Conservation (phyloP, 169 alveolate species). For the Plasmodium berghei region DNA sequence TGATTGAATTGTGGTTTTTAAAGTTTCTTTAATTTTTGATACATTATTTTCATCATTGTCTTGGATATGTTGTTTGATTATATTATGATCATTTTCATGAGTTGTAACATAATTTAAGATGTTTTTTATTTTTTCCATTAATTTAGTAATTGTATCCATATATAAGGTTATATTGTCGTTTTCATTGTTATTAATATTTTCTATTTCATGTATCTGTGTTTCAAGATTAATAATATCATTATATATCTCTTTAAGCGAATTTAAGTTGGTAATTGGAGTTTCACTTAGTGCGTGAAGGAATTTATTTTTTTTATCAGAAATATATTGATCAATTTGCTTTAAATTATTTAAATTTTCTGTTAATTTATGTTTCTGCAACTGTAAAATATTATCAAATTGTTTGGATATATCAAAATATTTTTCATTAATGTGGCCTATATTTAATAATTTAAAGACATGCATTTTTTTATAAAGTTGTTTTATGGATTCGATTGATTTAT, state of each 20-base stretch:
- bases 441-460: neutral
- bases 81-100: neutral
- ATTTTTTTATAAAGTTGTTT: neutral
- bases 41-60: too few species aligned
- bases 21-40: too few species aligned
- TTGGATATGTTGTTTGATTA: too few species aligned
- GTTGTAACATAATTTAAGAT: neutral
- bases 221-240: neutral
- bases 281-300: neutral
- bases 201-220: neutral
- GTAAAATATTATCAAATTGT: neutral
- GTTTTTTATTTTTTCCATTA: neutral
- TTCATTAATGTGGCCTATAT: neutral
- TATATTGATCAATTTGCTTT: neutral
- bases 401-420: slow-evolving; percentile 4
- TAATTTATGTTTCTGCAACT: neutral
- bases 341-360: neutral
- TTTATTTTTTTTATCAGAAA: neutral
- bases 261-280: neutral
- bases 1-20: neutral
- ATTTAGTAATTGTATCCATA: neutral
- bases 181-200: slow-evolving; percentile 2
- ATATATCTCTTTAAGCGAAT: neutral
- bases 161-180: neutral
- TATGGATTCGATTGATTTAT: neutral